These are phyloP conservation scores for Colletotrichum navitas DNA, from an alignment of 2,329 filamentous ascomycete genomes.

Conservation along the genomic window DNA sequence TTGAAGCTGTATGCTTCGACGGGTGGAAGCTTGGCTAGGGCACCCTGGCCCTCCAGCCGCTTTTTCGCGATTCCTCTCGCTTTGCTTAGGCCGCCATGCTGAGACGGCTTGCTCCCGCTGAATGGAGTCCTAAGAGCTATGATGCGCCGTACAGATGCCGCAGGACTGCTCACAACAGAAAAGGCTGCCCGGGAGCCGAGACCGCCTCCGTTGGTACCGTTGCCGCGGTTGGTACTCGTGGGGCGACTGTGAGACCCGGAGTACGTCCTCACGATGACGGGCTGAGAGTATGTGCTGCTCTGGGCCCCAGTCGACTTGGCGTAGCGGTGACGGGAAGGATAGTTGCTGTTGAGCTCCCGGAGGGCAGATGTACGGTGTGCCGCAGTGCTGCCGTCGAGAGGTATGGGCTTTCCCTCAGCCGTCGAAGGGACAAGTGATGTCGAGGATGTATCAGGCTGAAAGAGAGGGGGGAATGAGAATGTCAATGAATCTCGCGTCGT, in stretches of 20 bases:
- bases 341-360: conserved; percentile 70
- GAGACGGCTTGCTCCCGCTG: conserved; percentile 49
- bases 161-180: conserved; percentile 38
- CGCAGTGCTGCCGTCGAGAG: conserved; percentile 67
- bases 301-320: conserved; percentile 68
- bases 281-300: conserved; percentile 72
- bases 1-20: conserved; percentile 75
- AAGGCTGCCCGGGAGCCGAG: conserved; percentile 18
- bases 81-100: conserved; percentile 60
- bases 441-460: conserved; percentile 63
- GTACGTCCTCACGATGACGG: conserved; percentile 75
- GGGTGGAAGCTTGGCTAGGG: conserved; percentile 65
- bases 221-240: conserved; percentile 47
- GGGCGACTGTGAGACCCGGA: conserved; percentile 59
- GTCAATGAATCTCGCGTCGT: conserved; percentile 54
- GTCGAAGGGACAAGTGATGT: conserved; percentile 66
- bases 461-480: conserved; percentile 62
- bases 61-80: conserved; percentile 58
- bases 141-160: conserved; percentile 43
- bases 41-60: conserved; percentile 45
- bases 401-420: conserved; percentile 68
- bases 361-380: conserved; percentile 71
- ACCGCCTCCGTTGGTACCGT: conserved; percentile 24
- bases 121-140: conserved; percentile 47
- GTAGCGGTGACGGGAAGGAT: conserved; percentile 68